Evolutionary conservation across 139 green algal genomes (phyloP), one percentile per base, ranked within the genome.

Genomic region (Chlamydomonas urium): DNA sequence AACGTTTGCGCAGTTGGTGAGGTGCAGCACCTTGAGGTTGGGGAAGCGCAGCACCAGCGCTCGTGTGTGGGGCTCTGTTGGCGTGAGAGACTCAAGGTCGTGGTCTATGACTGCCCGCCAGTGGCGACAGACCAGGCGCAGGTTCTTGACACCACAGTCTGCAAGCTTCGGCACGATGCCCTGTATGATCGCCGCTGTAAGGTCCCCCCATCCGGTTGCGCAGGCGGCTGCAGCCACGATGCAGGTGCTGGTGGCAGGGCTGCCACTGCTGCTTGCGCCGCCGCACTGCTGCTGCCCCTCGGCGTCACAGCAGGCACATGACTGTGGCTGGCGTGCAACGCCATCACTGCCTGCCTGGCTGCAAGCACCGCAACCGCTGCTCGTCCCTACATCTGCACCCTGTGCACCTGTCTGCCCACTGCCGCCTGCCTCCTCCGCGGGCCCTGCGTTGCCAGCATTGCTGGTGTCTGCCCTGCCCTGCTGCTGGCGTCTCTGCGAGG

Each of bases 61-160:
- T 33, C 60, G 33, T 14, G 69, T 34, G 60, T 66, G 66, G 38
- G 79, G 62, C 45, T 29, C n/a, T 34, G 3, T 72, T 14, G 77
- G 77, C 1, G 67, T 70, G 14, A 83, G 72, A 14, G 10, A 17
- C 53, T 77, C 72, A 6, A 79, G 50, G 53, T 79, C 57, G 19
- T 58, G 37, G 53, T 83, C 77, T 26, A 74, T 38, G 29, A 77
- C 77, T 3, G 28, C 56, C 5, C 77, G 77, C 77, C 77, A 82
- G 61, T 82, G 77, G 24, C 68, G 67, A 61, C 77, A 83, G 47
- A 83, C 77, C 26, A 17, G 4, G 2, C 77, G 77, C 50, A 83
- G 29, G 5, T 42, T 17, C 50, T 76, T 63, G n/a, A 68, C 47
- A 5, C 62, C 71, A 5, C 29, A n/a, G 2, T 57, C 71, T 2